Conservation (phyloP, 805 yeast genomes). For the Candida corydali region DNA sequence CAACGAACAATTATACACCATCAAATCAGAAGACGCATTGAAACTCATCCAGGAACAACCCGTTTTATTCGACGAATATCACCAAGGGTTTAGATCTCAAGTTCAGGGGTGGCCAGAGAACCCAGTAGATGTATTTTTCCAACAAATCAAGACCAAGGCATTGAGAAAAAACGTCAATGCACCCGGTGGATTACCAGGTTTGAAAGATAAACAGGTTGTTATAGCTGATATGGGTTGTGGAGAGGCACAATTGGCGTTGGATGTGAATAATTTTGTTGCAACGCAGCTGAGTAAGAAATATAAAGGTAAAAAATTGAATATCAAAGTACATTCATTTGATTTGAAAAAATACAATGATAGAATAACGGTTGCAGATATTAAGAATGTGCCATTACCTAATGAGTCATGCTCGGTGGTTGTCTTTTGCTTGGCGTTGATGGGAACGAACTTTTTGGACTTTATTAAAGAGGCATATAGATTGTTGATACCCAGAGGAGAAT, state of each 20-base stretch:
- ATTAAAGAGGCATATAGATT: slow-evolving; percentile 85
- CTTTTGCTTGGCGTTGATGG: slow-evolving; percentile 94
- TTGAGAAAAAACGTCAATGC: slow-evolving; percentile 73
- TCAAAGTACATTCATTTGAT: slow-evolving; percentile 85
- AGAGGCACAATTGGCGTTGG: slow-evolving; percentile 82
- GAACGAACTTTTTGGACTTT: slow-evolving; percentile 92
- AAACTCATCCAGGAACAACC: slow-evolving; percentile 77
- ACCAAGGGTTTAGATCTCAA: slow-evolving; percentile 91
- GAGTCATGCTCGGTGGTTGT: slow-evolving; percentile 82
- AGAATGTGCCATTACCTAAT: slow-evolving; percentile 79
- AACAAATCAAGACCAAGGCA: slow-evolving; percentile 55
- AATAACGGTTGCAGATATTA: slow-evolving; percentile 95
- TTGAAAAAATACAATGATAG: slow-evolving; percentile 82
- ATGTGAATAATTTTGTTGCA: slow-evolving; percentile 48
- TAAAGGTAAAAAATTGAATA: slow-evolving; percentile 40
- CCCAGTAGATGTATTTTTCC: slow-evolving; percentile 88
- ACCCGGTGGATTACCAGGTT: slow-evolving; percentile 93
- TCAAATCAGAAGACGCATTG: slow-evolving; percentile 72
- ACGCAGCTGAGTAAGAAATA: slow-evolving; percentile 20
- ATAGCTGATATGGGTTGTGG: slow-evolving; percentile 99
- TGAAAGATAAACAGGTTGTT: slow-evolving; percentile 54
- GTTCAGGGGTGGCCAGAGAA: slow-evolving; percentile 98
- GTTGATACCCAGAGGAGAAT: slow-evolving; percentile 84
- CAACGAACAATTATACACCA: slow-evolving; percentile 93
- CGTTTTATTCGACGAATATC: slow-evolving; percentile 86